A percentile compares a stretch with the other conserved stretches of the same genome.
Evolutionary conservation across 202 grass and related monocot species (phyloP).

Genomic region (Carex sylvatica): DNA sequence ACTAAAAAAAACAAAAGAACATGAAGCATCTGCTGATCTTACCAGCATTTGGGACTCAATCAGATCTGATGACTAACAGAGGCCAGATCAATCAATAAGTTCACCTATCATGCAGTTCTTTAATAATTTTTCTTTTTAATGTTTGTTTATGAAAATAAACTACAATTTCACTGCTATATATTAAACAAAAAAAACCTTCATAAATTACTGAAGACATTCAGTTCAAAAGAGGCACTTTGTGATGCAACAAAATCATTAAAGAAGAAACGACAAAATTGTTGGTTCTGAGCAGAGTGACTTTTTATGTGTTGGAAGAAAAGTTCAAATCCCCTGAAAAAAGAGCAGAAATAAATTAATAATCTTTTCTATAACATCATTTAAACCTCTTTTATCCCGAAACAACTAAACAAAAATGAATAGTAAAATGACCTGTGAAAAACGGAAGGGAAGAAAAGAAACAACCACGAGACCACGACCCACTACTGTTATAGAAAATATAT

Average conservation of each 20-base stretch:
- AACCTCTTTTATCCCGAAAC: neutral
- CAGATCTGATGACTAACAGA: neutral
- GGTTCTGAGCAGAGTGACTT: neutral
- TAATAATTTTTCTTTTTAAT: neutral
- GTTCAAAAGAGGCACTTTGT: neutral
- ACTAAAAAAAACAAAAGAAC: neutral
- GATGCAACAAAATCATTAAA: neutral
- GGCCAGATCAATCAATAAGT: neutral
- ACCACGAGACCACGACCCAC: neutral
- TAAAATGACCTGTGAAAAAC: neutral
- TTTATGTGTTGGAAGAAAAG: neutral
- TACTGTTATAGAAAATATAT: neutral
- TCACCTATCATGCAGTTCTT: neutral
- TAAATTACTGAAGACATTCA: neutral
- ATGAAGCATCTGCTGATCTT: neutral
- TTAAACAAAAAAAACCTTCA: neutral
- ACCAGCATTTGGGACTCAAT: neutral
- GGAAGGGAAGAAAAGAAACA: neutral
- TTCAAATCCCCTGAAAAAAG: neutral
- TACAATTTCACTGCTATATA: neutral
- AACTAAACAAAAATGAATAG: neutral
- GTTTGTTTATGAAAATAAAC: neutral
- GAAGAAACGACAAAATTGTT: neutral
- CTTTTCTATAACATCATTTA: neutral
- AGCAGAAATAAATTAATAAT: neutral